Conservation (phyloP, 2,329 filamentous ascomycete species). For the Endocalyx cinctus region DNA sequence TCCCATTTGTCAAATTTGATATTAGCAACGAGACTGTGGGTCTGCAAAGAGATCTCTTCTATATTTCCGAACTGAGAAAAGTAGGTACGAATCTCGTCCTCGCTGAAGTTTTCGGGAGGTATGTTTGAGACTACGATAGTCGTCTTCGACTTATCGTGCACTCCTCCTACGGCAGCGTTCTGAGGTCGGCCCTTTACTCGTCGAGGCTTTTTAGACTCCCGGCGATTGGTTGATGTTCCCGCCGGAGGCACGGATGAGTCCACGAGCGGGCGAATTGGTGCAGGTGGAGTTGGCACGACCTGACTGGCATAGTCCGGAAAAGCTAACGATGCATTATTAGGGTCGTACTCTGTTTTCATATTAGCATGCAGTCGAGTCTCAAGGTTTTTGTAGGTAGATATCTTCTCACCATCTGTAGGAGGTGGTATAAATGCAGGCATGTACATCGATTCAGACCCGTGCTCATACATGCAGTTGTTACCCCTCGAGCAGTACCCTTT, state of each 20-base stretch:
- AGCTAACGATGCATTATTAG: constrained; percentile 42
- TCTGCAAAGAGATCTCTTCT: constrained; percentile 58
- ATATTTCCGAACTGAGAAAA: constrained; percentile 70
- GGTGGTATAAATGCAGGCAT: constrained; percentile 28
- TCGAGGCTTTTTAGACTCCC: constrained; percentile 32
- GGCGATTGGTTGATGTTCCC: too few species aligned
- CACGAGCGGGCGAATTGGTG: constrained; percentile 9
- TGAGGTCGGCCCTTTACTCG: constrained; percentile 43
- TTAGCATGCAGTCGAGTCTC: constrained; percentile 10
- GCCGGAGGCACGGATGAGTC: constrained; percentile 12
- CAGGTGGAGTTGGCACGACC: constrained; percentile 4
- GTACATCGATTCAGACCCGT: constrained; percentile 50
- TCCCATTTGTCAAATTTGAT: constrained; percentile 65
- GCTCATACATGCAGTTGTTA: constrained; percentile 64
- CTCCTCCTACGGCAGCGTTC: constrained; percentile 61
- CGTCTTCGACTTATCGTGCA: constrained; percentile 58
- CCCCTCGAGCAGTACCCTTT: constrained; percentile 70
- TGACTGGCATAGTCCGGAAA: too few species aligned
- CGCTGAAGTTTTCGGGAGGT: constrained; percentile 64
- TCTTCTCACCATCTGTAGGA: constrained; percentile 32
- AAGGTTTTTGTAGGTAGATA: too few species aligned
- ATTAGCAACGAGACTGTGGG: constrained; percentile 62
- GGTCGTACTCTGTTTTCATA: constrained; percentile 50
- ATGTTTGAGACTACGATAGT: constrained; percentile 75
- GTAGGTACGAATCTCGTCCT: constrained; percentile 61